These are phyloP conservation scores for Scytalidium lignicola DNA, from an alignment of 2,329 filamentous ascomycete species.

Conservation along the genomic window DNA sequence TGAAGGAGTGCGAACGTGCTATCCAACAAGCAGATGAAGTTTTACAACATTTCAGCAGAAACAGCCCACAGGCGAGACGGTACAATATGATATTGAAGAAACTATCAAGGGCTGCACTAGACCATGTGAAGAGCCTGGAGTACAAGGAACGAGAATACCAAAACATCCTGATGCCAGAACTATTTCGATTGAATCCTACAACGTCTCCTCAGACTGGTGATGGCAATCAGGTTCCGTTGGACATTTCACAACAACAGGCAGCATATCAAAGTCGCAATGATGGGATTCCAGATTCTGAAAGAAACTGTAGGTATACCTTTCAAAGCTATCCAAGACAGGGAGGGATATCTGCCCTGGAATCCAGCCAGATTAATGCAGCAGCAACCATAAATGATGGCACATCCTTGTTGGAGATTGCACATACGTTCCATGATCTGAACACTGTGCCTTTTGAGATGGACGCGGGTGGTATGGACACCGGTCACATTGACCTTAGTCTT, in stretches of 20 bases:
- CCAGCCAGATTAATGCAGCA: background rate
- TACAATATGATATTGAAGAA: slow-evolving; percentile 1
- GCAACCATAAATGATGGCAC: background rate
- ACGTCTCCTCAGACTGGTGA: background rate
- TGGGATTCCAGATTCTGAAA: no score
- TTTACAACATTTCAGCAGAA: background rate
- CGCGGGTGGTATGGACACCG: background rate
- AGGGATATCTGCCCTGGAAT: no score
- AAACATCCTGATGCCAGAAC: background rate
- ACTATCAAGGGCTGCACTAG: slow-evolving; percentile 1
- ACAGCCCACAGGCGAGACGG: slow-evolving; percentile 1
- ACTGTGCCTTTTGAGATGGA: background rate
- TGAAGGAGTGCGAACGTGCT: slow-evolving; percentile 2
- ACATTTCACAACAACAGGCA: background rate
- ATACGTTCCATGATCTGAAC: background rate
- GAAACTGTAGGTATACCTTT: no score
- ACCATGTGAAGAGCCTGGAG: background rate
- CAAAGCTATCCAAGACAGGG: background rate
- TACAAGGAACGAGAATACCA: background rate
- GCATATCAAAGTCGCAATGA: no score
- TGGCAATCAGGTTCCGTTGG: background rate
- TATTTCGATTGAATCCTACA: background rate
- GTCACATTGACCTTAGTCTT: background rate
- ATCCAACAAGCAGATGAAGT: slow-evolving; percentile 2
- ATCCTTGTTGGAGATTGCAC: background rate